Percentiles rank a stretch among this genome's conserved stretches.
phyloP scores from a whole-genome alignment of 345 rosid species.

The Salix caprea region DNA sequence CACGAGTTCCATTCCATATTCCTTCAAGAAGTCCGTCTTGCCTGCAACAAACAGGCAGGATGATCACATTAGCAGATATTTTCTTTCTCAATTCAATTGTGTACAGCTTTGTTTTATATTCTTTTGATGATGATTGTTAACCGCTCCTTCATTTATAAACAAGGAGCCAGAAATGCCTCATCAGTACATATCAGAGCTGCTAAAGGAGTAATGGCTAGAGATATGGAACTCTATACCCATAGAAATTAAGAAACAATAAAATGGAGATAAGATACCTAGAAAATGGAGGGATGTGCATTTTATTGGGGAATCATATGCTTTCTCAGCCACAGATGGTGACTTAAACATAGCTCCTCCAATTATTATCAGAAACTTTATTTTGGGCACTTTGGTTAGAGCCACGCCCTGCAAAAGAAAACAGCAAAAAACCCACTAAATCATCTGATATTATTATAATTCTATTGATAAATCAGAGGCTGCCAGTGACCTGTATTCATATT shows the following conservation, averaged over 20 bases:
- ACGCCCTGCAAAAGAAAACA: conserved; percentile 43
- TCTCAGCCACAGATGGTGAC: conserved; percentile 41
- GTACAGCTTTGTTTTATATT: neutral
- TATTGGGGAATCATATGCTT: conserved; percentile 57
- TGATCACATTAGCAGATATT: neutral
- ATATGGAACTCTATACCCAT: neutral
- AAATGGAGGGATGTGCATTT: conserved; percentile 67
- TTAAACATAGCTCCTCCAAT: conserved; percentile 73
- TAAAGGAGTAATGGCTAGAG: neutral
- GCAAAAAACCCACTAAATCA: neutral
- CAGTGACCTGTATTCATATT: too few relatives aligned
- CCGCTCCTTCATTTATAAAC: too few relatives aligned
- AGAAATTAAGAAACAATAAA: too few relatives aligned
- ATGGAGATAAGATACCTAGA: conserved; percentile 39
- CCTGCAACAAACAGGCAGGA: conserved; percentile 40
- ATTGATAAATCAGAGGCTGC: neutral
- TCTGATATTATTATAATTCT: too few relatives aligned
- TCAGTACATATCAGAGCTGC: neutral
- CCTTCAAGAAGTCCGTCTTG: conserved; percentile 75
- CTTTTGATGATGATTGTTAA: neutral
- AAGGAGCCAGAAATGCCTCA: too few relatives aligned
- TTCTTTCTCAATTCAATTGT: neutral
- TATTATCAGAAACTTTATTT: conserved; percentile 58
- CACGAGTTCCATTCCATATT: conserved; percentile 57
- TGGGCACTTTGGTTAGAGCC: conserved; percentile 66